A percentile compares a stretch with the other conserved stretches of the same genome.
These are phyloP conservation scores for Argentina anserina DNA, from an alignment of 306 rosid species.

Conservation along the genomic window DNA sequence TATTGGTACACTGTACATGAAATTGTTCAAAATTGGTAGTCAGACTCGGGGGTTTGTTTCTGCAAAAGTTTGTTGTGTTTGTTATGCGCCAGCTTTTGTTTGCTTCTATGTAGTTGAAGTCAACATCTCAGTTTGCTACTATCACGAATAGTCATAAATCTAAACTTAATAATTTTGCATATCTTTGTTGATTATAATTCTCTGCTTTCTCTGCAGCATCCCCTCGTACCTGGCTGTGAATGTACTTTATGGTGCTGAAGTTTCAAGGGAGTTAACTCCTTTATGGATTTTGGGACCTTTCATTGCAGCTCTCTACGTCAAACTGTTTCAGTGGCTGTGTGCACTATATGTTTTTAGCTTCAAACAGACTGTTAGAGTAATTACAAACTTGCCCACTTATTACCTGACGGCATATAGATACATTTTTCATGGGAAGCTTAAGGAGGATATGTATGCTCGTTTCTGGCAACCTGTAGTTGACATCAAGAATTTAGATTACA, in stretches of 20 bases:
- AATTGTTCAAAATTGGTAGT: background rate
- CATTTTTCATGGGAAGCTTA: slow-evolving; percentile 54
- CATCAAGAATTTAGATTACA: slow-evolving; percentile 56
- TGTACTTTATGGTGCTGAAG: slow-evolving; percentile 58
- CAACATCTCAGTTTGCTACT: background rate
- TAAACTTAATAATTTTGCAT: background rate
- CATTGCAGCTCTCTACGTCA: slow-evolving; percentile 57
- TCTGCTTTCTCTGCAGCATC: slow-evolving; percentile 51
- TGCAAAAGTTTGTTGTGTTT: background rate
- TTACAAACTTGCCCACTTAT: slow-evolving; percentile 57
- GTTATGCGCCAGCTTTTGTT: background rate
- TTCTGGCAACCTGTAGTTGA: slow-evolving; percentile 48
- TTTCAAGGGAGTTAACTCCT: slow-evolving; percentile 79
- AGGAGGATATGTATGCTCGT: slow-evolving; percentile 42
- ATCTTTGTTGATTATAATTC: slow-evolving; percentile 24
- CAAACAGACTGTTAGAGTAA: slow-evolving; percentile 59
- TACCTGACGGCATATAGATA: slow-evolving; percentile 41
- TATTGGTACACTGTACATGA: background rate
- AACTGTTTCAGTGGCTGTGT: slow-evolving; percentile 48
- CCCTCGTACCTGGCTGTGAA: slow-evolving; percentile 69
- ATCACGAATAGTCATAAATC: background rate
- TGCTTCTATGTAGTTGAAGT: background rate
- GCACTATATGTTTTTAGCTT: slow-evolving; percentile 67
- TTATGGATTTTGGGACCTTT: slow-evolving; percentile 79
- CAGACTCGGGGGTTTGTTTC: background rate